Evolutionary conservation across 2,329 filamentous ascomycete species (phyloP).

Genomic region (Zymoseptoria pseudotritici): DNA sequence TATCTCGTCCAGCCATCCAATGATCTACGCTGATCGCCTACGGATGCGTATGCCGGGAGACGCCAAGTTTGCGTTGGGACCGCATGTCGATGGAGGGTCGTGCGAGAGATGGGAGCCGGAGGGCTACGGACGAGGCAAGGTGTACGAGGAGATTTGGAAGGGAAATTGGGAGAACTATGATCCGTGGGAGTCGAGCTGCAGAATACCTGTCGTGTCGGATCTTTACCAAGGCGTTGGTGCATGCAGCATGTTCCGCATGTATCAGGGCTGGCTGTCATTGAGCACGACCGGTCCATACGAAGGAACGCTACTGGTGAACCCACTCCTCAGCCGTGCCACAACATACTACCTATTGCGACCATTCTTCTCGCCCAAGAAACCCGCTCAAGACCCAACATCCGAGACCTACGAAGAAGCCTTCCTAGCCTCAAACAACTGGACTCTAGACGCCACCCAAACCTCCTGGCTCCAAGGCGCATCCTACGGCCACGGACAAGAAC

Average conservation of each 20-base stretch:
- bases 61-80: constrained; percentile 47
- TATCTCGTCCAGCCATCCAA: constrained; percentile 40
- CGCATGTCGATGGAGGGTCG: constrained; percentile 48
- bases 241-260: constrained; percentile 79
- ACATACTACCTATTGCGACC: constrained; percentile 76
- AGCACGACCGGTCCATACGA: constrained; percentile 64
- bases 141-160: constrained; percentile 66
- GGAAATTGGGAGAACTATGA: constrained; percentile 78
- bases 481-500: constrained; percentile 62
- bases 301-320: constrained; percentile 77
- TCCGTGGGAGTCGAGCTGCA: constrained; percentile 67
- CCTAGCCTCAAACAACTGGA: constrained; percentile 54
- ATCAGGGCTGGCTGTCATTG: constrained; percentile 84
- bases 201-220: constrained; percentile 62
- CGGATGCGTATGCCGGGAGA: constrained; percentile 50
- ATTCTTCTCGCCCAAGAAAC: constrained; percentile 59
- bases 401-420: constrained; percentile 37
- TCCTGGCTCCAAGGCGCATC: constrained; percentile 63
- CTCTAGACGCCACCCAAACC: constrained; percentile 45
- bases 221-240: constrained; percentile 74
- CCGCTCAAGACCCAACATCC: constrained; percentile 28
- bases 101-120: constrained; percentile 49
- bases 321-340: constrained; percentile 65
- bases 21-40: constrained; percentile 43
- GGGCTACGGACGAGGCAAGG: constrained; percentile 54